Base-by-base conservation (phyloP, 345 rosid genomes). In the Citrus inodora region DNA sequence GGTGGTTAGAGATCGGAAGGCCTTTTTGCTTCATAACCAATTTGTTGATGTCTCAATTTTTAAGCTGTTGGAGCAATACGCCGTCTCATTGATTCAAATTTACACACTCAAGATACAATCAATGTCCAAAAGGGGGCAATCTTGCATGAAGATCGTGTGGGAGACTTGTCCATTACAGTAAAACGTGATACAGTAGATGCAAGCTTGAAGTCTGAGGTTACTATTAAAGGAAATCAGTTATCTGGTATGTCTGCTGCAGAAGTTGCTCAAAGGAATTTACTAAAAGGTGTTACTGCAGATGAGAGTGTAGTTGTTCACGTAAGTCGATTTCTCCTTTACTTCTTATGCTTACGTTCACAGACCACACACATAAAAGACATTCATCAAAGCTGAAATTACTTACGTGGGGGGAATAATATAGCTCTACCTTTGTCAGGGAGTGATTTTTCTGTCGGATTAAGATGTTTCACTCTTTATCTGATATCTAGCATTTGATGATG, bases 231-330 rank as follows among this genome's bases (percentile, higher is more conserved):
- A 42, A 55, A 70, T 70, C 81, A 56, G 68, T 82, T 79, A 51
- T 80, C 83, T 75, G 73, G 82, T 24, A 53, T 58, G 75, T 79
- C 88, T 68, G 78, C 85, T 7, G 73, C 61, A 72, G 91, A 81
- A 80, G 84, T 78, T 70, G 82, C 84, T 30, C 80, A 37, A 64
- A 81, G 81, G 81, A 88, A 91, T 82, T 80, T 91, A 69, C 89
- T 91, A 64, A 91, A 91, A 85, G 95, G 95, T 80, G 19, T 91
- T 51, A 89, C 92, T 28, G 92, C 93, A 55, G 90, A 91, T 82
- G 95, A 89, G 81, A 91, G 85, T 84, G 93, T 87, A 51, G 72
- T 86, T 67, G 83, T 89, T 83, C 91, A 80, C 79, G 93, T 91
- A 86, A 89, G 92, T 83, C 66, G 56, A 55, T 48, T 25, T 67